Evolutionary conservation across 148 eudicot genomes (phyloP), one percentile per base, ranked within the genome.

Genomic region (Silene latifolia): DNA sequence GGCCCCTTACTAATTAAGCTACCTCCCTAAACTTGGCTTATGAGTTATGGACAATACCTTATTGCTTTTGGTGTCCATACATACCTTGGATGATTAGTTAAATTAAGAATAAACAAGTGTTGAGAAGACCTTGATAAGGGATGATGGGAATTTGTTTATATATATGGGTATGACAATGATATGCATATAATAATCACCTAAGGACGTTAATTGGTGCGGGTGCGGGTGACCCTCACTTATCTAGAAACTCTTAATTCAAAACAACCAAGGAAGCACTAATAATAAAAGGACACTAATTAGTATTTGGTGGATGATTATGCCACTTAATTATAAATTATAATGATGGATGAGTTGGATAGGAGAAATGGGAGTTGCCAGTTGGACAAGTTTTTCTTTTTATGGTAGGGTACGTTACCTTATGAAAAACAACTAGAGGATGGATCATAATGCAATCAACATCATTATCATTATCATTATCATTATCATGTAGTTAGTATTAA

Each of bases 251-350:
- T 75, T 56, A 71, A 75, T 80, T 64, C 29, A 62, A 69, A 70
- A 74, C 74, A 63, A 79, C 47, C 32, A 74, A 67, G n/a, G 78
- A 74, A 59, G 42, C 74, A 75, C 75, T 78, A 79, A 71, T 80
- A 63, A 75, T 70, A 71, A 75, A 74, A 78, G 75, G 72, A 75
- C 82, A 80, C 72, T 80, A 70, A 64, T 74, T 56, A 75, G 78
- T 80, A 70, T 80, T 80, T 75, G 75, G 82, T 80, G 72, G 82
- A 75, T 80, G 68, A 74, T 75, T 69, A 79, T 69, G 74, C 71
- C 72, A 59, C 9, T n/a, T n/a, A n/a, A n/a, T n/a, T n/a, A 19
- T 59, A 21, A 48, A 32, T 32, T 79, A 65, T 79, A 74, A 61
- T 69, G 46, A 69, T 20, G 71, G 60, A 69, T 74, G 82, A 74